Percentiles rank a stretch among this genome's conserved stretches.
phyloP scores from a whole-genome alignment of 352 stramenopile species.

The Globisporangium splendens region DNA sequence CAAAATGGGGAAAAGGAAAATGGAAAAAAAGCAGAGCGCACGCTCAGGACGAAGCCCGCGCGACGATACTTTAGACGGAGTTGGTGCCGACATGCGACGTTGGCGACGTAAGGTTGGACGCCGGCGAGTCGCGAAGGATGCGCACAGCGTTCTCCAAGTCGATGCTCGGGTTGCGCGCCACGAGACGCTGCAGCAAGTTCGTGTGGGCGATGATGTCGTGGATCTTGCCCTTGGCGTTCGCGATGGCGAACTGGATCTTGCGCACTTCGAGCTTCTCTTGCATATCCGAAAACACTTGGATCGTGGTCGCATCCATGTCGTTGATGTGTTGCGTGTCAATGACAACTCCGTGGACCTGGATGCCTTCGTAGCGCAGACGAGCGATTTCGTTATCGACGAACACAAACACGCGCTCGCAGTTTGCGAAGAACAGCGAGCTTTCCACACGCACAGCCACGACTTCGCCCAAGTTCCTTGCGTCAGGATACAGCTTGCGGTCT shows the following conservation, averaged over 20 bases:
- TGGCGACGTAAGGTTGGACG: neutral
- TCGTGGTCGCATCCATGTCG: constrained; percentile 59
- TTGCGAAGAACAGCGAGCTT: constrained; percentile 57
- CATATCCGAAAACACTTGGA: constrained; percentile 55
- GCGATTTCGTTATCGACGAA: constrained; percentile 39
- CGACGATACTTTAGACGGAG: neutral
- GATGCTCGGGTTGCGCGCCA: constrained; percentile 18
- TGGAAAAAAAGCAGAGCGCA: too few relatives aligned
- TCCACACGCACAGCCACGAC: constrained; percentile 47
- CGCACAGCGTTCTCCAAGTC: constrained; percentile 22
- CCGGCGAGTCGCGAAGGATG: constrained; percentile 16
- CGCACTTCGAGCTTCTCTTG: constrained; percentile 53
- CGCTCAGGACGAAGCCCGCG: too few relatives aligned
- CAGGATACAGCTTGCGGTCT: constrained; percentile 20
- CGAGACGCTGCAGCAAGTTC: constrained; percentile 34
- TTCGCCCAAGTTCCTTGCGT: constrained; percentile 14
- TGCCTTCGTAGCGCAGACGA: constrained; percentile 14
- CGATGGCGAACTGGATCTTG: constrained; percentile 33
- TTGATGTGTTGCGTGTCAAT: constrained; percentile 45
- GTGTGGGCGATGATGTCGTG: constrained; percentile 36
- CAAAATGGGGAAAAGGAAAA: too few relatives aligned
- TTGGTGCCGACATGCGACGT: neutral
- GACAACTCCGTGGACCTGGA: constrained; percentile 35
- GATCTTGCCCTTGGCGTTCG: constrained; percentile 37
- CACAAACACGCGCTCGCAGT: constrained; percentile 41